Base-by-base conservation (phyloP, 2,329 filamentous ascomycete genomes). In the Aspergillus awamori region DNA sequence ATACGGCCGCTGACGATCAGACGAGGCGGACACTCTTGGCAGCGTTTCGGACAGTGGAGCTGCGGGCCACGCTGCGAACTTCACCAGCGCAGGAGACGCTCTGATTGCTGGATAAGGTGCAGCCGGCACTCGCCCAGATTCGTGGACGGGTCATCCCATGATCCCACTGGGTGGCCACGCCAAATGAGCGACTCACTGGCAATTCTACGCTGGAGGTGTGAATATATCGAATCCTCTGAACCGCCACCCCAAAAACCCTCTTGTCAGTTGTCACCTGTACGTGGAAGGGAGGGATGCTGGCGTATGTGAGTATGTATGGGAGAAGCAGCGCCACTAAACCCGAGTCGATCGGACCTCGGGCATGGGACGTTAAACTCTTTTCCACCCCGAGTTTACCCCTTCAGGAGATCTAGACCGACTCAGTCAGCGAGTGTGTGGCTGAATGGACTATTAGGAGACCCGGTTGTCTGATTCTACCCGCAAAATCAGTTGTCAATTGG, bases 1-100 rank as follows among this genome's bases (percentile, higher is more conserved):
- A 65, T 58, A 68, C 61, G 63, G 64, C 55, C 57, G 63, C 63
- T 64, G 66, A 65, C 63, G 63, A 67, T 66, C 53, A 53, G 59
- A 56, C 15, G 59, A 62, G 53, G 58, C 66, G 59, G 63, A 61
- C 53, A 33, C 58, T 64, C 70, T 72, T 72, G 70, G 70, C 70
- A 61, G 58, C 57, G 58, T 65, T 64, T 65, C 49, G 48, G 39
- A 58, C 59, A 58, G 70, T 67, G 70, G 68, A 69, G 60, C 53
- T 43, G 48, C 45, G 51, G 49, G 26, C 47, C 64, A 58, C 39
- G 30, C 36, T 58, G 47, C 51, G 48, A 38, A 66, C 24, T 60
- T 58, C 60, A 20, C 56, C 7, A 13, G 43, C 13, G 30, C 36
- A 53, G 53, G 60, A 51, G 39, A 41, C 48, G 52, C 54, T 59